Percentiles rank a stretch among this genome's conserved stretches.
phyloP scores from a whole-genome alignment of 2,329 filamentous ascomycete genomes.

The Sarocladium strictum region DNA sequence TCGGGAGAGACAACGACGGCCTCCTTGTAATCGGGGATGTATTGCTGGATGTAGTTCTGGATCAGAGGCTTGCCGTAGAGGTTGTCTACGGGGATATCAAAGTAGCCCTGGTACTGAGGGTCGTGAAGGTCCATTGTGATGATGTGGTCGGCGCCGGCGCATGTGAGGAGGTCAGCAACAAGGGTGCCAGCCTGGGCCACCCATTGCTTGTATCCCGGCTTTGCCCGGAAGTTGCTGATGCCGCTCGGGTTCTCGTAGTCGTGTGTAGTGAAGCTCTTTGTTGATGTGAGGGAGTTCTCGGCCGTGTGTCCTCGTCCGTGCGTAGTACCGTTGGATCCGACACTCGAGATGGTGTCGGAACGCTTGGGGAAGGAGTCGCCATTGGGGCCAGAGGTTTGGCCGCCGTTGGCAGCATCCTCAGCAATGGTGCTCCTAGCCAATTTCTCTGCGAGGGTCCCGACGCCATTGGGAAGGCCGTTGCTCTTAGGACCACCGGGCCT shows the following conservation, averaged over 20 bases:
- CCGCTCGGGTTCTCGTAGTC: slow-evolving; percentile 56
- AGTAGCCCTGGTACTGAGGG: slow-evolving; percentile 96
- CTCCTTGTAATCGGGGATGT: slow-evolving; percentile 77
- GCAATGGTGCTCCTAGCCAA: slow-evolving; percentile 61
- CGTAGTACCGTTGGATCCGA: slow-evolving; percentile 29
- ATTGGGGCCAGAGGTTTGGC: slow-evolving; percentile 17
- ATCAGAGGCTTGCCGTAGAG: slow-evolving; percentile 78
- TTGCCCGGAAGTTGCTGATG: slow-evolving; percentile 60
- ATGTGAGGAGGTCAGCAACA: slow-evolving; percentile 89
- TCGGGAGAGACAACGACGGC: slow-evolving; percentile 94
- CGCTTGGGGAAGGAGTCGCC: slow-evolving; percentile 28
- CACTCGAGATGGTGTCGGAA: slow-evolving; percentile 29
- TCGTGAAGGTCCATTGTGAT: slow-evolving; percentile 98
- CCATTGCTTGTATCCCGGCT: slow-evolving; percentile 97
- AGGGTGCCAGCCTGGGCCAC: slow-evolving; percentile 95
- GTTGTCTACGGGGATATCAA: slow-evolving; percentile 98
- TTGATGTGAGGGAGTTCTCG: slow-evolving; percentile 33
- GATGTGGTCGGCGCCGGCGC: slow-evolving; percentile 91
- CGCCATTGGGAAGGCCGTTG: slow-evolving; percentile 58
- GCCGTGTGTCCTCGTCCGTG: slow-evolving; percentile 17
- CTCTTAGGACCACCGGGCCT: slow-evolving; percentile 65
- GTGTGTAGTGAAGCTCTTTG: slow-evolving; percentile 54
- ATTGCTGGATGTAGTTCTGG: slow-evolving; percentile 66
- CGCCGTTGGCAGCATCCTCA: slow-evolving; percentile 27
- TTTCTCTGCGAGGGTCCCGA: slow-evolving; percentile 64